Evolutionary conservation across 1,284 basidiomycete species (phyloP).

Genomic region (Jaminaea rosea): DNA sequence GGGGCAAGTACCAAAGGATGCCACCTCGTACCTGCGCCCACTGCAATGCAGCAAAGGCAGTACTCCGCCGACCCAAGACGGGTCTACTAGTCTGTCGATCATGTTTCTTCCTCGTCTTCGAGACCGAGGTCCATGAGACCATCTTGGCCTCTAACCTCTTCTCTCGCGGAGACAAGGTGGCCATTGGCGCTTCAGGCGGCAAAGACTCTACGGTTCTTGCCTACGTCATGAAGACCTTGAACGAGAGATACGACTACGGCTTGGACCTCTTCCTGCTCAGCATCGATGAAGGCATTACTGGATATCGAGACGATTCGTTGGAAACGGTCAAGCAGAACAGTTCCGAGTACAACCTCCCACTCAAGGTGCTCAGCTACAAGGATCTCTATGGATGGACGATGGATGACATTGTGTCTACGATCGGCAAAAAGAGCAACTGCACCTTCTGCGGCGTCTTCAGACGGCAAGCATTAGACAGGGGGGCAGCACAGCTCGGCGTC

Average conservation of each 20-base stretch:
- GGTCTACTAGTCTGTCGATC: slow-evolving; percentile 91
- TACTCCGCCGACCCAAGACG: slow-evolving; percentile 90
- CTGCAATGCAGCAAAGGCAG: slow-evolving; percentile 68
- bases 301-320: slow-evolving; percentile 92
- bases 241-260: slow-evolving; percentile 86
- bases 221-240: slow-evolving; percentile 89
- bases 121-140: slow-evolving; percentile 95
- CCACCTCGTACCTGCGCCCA: slow-evolving; percentile 63
- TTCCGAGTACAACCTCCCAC: slow-evolving; percentile 83
- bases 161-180: slow-evolving; percentile 81
- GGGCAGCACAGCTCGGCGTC: slow-evolving; percentile 76
- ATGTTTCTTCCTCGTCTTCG: slow-evolving; percentile 94
- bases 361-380: slow-evolving; percentile 90
- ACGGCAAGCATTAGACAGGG: slow-evolving; percentile 87
- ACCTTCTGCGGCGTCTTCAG: slow-evolving; percentile 98
- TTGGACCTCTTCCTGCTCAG: slow-evolving; percentile 85
- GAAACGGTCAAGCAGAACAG: slow-evolving; percentile 99
- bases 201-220: slow-evolving; percentile 99
- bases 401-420: slow-evolving; percentile 86
- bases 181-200: slow-evolving; percentile 94
- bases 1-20: slow-evolving; percentile 50
- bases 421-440: slow-evolving; percentile 97
- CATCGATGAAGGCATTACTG: slow-evolving; percentile 97
- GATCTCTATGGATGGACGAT: slow-evolving; percentile 99
- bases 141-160: slow-evolving; percentile 66